Base-by-base conservation (phyloP, 164 flowering plant genomes). In the Houttuynia cordata region DNA sequence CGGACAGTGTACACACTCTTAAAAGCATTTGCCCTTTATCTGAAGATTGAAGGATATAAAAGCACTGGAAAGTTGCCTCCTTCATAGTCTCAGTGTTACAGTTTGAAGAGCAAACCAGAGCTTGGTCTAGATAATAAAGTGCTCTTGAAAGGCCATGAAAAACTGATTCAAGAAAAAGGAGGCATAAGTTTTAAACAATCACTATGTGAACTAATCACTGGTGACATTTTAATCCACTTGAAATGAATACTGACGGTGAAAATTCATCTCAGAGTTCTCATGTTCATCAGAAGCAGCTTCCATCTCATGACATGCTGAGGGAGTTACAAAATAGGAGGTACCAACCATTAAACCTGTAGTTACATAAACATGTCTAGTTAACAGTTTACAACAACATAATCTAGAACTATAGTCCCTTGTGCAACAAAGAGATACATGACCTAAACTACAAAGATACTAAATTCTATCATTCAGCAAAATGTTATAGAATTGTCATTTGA, bases 11-110 rank as follows among this genome's bases (percentile, higher is more conserved):
- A 52, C 53, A 52, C 70, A 91, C 97, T 82, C 93, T 78, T 40
- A 91, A 79, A 70, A 91, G 87, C 96, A 91, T 87, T 57, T 75
- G 78, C n/a, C 96, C 88, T 61, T 76, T 74, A 22, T 87, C 88
- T 56, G 96, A 84, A 62, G 97, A 89, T 64, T 79, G 85, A 66
- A 91, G 91, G 52, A 86, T 61, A 67, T 91, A 91, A 71, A 79
- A 87, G 76, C 85, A 84, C 52, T 59, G 72, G 61, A 86, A 81
- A 58, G 72, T 61, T 25, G 79, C 70, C 57, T 76, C 72, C 59
- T 37, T 80, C 83, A 76, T 74, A 4, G 84, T 84, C 63, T 84
- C 86, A 57, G 78, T 51, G 64, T 86, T 82, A 71, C 81, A 86
- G 52, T 68, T 68, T 57, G 97, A 81, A 69, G 74, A 73, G 80